Conservation (phyloP, 2,329 filamentous ascomycete species). For the Fusarium setosum region DNA sequence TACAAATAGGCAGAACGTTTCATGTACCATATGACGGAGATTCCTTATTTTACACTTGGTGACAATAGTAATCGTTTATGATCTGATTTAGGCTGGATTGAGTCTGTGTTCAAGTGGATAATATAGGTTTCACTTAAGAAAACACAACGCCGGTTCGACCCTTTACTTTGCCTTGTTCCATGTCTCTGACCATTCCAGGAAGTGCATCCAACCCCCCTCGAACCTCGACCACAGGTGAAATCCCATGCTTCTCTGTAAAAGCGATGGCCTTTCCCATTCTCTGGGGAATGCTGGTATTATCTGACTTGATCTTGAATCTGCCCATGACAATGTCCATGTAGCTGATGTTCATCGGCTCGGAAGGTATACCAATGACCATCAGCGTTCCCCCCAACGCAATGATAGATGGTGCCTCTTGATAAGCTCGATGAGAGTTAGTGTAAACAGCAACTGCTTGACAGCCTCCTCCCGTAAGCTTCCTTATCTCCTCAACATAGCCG, state of each 20-base stretch:
- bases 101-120: too few relatives aligned
- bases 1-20: too few relatives aligned
- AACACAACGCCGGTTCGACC: slow-evolving; percentile 22
- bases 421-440: slow-evolving; percentile 43
- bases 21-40: too few relatives aligned
- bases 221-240: slow-evolving; percentile 22
- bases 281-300: slow-evolving; percentile 55
- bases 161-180: slow-evolving; percentile 17
- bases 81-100: too few relatives aligned
- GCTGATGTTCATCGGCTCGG: slow-evolving; percentile 49
- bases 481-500: slow-evolving; percentile 52
- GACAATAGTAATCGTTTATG: too few relatives aligned
- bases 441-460: slow-evolving; percentile 55
- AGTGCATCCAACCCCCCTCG: slow-evolving; percentile 22
- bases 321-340: slow-evolving; percentile 54
- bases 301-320: slow-evolving; percentile 53
- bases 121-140: not conserved
- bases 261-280: slow-evolving; percentile 56
- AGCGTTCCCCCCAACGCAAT: slow-evolving; percentile 52
- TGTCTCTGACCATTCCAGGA: slow-evolving; percentile 20
- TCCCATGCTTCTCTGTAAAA: slow-evolving; percentile 53
- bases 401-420: slow-evolving; percentile 45
- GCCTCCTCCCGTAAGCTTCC: slow-evolving; percentile 54
- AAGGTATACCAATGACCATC: slow-evolving; percentile 56
- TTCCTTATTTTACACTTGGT: too few relatives aligned